Base-by-base conservation (phyloP, 2,329 filamentous ascomycete species). In the Fragosphaeria purpurea region DNA sequence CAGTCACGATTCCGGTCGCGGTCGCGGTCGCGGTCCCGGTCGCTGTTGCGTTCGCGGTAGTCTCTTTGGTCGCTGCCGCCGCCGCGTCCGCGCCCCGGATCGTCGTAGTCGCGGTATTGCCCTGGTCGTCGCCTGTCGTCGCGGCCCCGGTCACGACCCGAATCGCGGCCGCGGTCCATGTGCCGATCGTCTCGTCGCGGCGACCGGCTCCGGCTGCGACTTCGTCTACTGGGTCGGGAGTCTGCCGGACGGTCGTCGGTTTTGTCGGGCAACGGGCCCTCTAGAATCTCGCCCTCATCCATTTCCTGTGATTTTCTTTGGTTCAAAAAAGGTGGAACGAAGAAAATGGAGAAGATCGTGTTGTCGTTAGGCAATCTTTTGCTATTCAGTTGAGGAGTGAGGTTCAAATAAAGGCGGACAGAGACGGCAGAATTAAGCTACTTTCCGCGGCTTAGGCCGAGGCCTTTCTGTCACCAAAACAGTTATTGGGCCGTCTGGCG, bases 1-100 rank as follows among this genome's bases (percentile, higher is more conserved):
- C 45, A 32, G 9, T 46, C 38, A 10, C 43, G 22, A 9, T 59
- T 54, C 34, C 55, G 22, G 10, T 56, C 50, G 31, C 56, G 42
- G 31, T 58, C 58, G 59, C 61, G 61, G 60, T 64, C 63, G 55
- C 61, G 59, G 50, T 61, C 58, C 46, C 62, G 60, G 46, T 62
- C 62, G 5, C 57, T 56, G 41, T 60, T 58, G 30, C n/a, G 55
- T 38, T 57, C 55, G 39, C 54, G 50, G 30, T 52, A 39, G 31
- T 50, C 50, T 34, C 56, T 43, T 44, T 54, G 37, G n/a, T 46
- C 32, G 33, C 35, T 37, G 35, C 35, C 35, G 11, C 35, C 35
- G 7, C 35, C 11, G 35, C 35, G 7, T 7, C 35, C 11, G 35
- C 35, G 7, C 11, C 11, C 7, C 35, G 7, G 35, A 11, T 37